Percentiles rank a stretch among this genome's conserved stretches.
Evolutionary conservation across 2,329 filamentous ascomycete genomes (phyloP).

Genomic region (Plenodomus lindquistii): DNA sequence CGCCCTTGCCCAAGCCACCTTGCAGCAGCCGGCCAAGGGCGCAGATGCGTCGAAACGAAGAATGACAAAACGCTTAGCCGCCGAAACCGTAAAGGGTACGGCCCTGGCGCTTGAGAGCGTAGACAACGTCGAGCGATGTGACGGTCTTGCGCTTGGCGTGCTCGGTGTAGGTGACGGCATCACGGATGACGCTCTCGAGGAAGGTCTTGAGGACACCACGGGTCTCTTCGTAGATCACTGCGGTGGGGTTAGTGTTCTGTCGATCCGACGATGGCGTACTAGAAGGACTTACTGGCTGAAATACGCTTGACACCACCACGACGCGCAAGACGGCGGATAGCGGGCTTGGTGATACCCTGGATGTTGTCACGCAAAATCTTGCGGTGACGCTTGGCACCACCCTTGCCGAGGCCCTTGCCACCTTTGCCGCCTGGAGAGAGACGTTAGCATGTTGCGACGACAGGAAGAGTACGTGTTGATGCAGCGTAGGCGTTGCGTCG

Average conservation of each 20-base stretch:
- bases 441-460: constrained; percentile 36
- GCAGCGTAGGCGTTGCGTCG: constrained; percentile 2
- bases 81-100: constrained; percentile 85
- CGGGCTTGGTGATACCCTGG: constrained; percentile 60
- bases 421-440: constrained; percentile 55
- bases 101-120: constrained; percentile 67
- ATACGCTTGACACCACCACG: constrained; percentile 60
- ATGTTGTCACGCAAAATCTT: constrained; percentile 62
- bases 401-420: constrained; percentile 60
- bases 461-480: neutral
- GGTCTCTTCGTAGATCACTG: constrained; percentile 79
- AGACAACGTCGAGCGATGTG: constrained; percentile 68
- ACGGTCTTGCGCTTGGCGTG: constrained; percentile 83
- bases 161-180: constrained; percentile 78
- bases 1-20: constrained; percentile 16
- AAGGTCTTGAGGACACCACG: constrained; percentile 78
- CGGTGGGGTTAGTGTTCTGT: constrained; percentile 27
- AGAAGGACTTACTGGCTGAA: constrained; percentile 50
- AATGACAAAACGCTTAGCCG: constrained; percentile 63
- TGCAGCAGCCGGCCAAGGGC: constrained; percentile 10
- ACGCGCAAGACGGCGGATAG: constrained; percentile 59
- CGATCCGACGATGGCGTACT: neutral
- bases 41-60: constrained; percentile 16
- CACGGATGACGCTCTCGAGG: constrained; percentile 76
- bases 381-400: constrained; percentile 58